Evolutionary conservation across 345 rosid species (phyloP).

Genomic region (Litchi chinensis): DNA sequence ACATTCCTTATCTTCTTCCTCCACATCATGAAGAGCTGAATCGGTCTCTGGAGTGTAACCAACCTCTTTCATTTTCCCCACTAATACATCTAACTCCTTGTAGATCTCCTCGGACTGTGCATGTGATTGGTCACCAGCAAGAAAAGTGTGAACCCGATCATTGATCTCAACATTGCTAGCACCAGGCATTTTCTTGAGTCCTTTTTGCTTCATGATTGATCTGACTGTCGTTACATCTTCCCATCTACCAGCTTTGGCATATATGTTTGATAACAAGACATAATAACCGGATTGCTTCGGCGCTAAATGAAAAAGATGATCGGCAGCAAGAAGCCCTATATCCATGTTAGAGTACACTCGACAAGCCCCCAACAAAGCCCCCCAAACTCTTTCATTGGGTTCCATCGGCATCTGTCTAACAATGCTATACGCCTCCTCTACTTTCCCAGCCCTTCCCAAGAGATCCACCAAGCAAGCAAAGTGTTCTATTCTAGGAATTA

Average conservation of each 20-base stretch:
- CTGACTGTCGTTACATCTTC: conserved; percentile 57
- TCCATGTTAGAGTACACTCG: conserved; percentile 53
- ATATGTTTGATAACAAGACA: conserved; percentile 74
- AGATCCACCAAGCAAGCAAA: conserved; percentile 80
- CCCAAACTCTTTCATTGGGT: conserved; percentile 80
- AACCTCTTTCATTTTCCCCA: conserved; percentile 64
- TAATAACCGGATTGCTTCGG: conserved; percentile 69
- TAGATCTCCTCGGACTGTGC: conserved; percentile 49
- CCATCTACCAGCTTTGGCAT: conserved; percentile 84
- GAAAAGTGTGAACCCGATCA: conserved; percentile 52
- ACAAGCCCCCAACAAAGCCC: conserved; percentile 70
- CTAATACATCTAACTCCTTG: conserved; percentile 50
- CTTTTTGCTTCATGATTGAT: conserved; percentile 55
- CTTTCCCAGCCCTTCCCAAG: conserved; percentile 64
- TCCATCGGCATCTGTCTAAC: conserved; percentile 55
- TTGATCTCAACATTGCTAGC: conserved; percentile 66
- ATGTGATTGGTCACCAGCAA: conserved; percentile 64
- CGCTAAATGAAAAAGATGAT: conserved; percentile 56
- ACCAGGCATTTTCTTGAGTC: conserved; percentile 64
- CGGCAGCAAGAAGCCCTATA: conserved; percentile 72
- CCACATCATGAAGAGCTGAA: conserved; percentile 78
- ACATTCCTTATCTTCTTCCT: conserved; percentile 76
- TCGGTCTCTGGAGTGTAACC: conserved; percentile 67
- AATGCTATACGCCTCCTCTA: conserved; percentile 61
- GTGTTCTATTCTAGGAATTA: conserved; percentile 65